Evolutionary conservation across 2,329 filamentous ascomycete species (phyloP), one percentile per base, ranked within the genome.

Genomic region (Venturia asperata): DNA sequence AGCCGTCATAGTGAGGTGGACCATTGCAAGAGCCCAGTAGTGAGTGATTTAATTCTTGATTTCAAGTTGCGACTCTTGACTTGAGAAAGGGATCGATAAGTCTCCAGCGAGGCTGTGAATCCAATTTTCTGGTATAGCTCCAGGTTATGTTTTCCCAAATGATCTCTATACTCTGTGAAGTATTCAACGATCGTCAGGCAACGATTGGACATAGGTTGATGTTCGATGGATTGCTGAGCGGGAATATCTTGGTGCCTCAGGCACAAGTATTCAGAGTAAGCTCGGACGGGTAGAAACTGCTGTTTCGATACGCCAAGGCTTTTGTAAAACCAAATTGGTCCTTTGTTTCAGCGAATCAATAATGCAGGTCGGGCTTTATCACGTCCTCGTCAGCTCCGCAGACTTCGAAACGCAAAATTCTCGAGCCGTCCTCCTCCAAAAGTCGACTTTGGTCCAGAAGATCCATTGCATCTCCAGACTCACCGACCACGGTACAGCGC

Each of bases 1-100:
- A 70, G 83, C 74, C 4, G 89, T 92, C 81, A 91, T 88, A n/a
- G 87, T 90, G 52, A 94, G 84, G 55, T 89, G 80, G 39, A 64
- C 63, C 63, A 64, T 64, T 6, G 37, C 24, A 43, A 30, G 15
- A 15, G 5, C 43, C 24, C 19, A 42, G 58, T 24, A 17, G 15
- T 21, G 60, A 7, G 17, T 21, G 60, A 6, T 41, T 5, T n/a
- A 19, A 13, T 43, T 43, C n/a, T 62, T 10, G 60, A 62, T n/a
- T 37, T 17, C 27, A 27, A 21, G 21, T 43, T 19, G n/a, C 39
- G 43, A 17, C 19, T 34, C 42, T 47, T 24, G 39, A 62, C 13
- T 30, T 19, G 39, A 37, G 9, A 4, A 4, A 1, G 21, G 37
- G 15, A 27, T 15, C 17, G 5, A 37, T 52, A 11, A 3, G 13